Percentiles rank a stretch among this genome's conserved stretches.
These are phyloP conservation scores for Blepharisma japonicum DNA, from an alignment of 73 alveolate genomes.

Conservation along the genomic window DNA sequence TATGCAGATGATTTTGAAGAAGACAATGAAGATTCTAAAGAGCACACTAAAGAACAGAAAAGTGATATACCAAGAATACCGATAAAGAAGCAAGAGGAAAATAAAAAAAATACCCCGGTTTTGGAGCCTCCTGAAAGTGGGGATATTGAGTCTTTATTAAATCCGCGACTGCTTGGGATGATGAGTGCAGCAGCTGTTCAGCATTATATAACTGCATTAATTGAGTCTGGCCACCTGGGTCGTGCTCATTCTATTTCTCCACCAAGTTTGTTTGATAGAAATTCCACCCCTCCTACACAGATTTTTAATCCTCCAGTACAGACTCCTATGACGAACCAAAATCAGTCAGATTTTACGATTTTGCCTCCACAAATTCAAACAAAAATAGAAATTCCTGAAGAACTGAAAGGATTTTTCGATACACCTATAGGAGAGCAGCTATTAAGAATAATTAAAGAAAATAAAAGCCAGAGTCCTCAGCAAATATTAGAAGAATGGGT, in stretches of 20 bases:
- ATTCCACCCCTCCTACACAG: background rate
- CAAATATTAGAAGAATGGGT: slow-evolving; percentile 11
- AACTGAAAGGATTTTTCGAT: background rate
- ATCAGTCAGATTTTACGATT: slow-evolving; percentile 6
- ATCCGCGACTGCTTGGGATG: slow-evolving; percentile 6
- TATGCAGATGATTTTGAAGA: too few species aligned
- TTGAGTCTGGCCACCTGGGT: slow-evolving; percentile 10
- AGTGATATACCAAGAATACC: too few species aligned
- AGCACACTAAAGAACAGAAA: too few species aligned
- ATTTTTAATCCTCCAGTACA: background rate
- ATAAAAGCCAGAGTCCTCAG: background rate
- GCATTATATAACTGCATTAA: slow-evolving; percentile 16
- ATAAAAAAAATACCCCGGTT: too few species aligned
- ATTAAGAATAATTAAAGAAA: slow-evolving; percentile 7
- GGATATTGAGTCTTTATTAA: background rate
- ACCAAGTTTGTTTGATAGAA: slow-evolving; percentile 5
- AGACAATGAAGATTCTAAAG: too few species aligned
- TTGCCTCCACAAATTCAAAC: background rate
- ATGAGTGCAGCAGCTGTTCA: slow-evolving; percentile 16
- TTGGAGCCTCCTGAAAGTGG: too few species aligned
- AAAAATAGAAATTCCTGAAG: slow-evolving; percentile 2
- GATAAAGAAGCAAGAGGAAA: too few species aligned
- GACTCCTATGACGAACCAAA: background rate
- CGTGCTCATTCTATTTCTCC: background rate
- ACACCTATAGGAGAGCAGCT: slow-evolving; percentile 1